These are phyloP conservation scores for Neurospora tetraspora DNA, from an alignment of 495 filamentous ascomycete genomes.

Conservation along the genomic window DNA sequence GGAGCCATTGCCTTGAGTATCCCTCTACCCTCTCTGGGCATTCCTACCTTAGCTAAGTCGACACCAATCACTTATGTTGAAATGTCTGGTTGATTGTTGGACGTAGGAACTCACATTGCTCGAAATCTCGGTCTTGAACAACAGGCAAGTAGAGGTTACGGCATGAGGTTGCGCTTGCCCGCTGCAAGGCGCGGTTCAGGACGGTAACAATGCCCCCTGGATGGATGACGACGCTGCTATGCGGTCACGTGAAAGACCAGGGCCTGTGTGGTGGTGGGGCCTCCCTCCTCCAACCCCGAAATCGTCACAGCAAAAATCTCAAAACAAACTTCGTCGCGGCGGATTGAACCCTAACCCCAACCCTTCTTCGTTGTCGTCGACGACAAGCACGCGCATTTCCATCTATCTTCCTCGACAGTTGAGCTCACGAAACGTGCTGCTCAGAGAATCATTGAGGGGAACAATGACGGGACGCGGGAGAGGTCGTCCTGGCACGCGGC, in stretches of 20 bases:
- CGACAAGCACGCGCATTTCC: background rate
- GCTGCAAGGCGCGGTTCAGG: background rate
- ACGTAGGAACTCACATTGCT: background rate
- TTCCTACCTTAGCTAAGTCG: background rate
- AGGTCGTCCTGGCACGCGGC: conserved; percentile 12
- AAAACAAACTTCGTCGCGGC: conserved; percentile 13
- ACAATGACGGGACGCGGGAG: conserved; percentile 16
- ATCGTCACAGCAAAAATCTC: conserved; percentile 5
- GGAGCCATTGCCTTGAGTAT: background rate
- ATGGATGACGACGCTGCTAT: background rate
- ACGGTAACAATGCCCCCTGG: background rate
- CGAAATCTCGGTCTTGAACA: background rate
- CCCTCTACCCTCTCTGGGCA: background rate
- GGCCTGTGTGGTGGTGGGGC: background rate
- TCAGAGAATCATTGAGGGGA: background rate
- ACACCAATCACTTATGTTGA: background rate
- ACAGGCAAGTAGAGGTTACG: background rate
- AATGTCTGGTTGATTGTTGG: background rate
- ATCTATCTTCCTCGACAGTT: background rate
- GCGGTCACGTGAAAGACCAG: background rate
- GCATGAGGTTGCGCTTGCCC: background rate
- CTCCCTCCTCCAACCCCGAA: background rate
- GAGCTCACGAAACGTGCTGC: background rate
- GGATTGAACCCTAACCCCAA: conserved; percentile 25
- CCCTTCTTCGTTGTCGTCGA: conserved; percentile 13